phyloP scores from a whole-genome alignment of 108 stramenopile species.

The Nannochloropsis oceanica region DNA sequence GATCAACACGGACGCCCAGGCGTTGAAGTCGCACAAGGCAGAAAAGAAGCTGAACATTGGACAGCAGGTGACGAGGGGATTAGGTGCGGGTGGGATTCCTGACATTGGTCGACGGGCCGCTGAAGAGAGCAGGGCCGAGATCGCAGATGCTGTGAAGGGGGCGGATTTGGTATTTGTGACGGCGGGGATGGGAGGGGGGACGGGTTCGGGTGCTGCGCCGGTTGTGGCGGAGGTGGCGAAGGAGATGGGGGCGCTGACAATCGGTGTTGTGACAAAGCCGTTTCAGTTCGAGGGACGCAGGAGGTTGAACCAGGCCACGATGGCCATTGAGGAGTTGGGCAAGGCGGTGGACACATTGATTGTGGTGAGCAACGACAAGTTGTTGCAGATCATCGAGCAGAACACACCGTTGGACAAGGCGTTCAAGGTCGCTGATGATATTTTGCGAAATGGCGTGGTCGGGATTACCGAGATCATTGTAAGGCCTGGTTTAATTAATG shows the following conservation, averaged over 20 bases:
- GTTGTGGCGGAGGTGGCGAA: conserved; percentile 59
- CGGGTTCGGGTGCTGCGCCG: conserved; percentile 66
- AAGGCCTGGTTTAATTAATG: conserved; percentile 70
- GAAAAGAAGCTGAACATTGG: conserved; percentile 57
- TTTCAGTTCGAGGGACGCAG: conserved; percentile 77
- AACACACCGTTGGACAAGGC: conserved; percentile 70
- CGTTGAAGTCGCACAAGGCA: conserved; percentile 47
- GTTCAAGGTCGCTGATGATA: conserved; percentile 76
- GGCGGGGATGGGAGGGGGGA: conserved; percentile 72
- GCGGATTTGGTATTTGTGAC: conserved; percentile 74
- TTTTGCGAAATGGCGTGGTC: conserved; percentile 64
- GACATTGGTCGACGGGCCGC: conserved; percentile 62
- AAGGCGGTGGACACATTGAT: conserved; percentile 76
- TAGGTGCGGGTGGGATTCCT: conserved; percentile 74
- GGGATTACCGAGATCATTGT: conserved; percentile 83
- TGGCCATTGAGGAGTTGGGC: conserved; percentile 50
- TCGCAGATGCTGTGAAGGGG: conserved; percentile 52
- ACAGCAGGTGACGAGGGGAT: conserved; percentile 58
- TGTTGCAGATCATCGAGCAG: conserved; percentile 74
- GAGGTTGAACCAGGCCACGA: conserved; percentile 60
- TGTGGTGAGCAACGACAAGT: conserved; percentile 76
- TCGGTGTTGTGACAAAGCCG: conserved; percentile 70
- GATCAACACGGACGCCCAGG: conserved; percentile 77
- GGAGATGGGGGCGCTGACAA: conserved; percentile 57
- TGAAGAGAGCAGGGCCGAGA: conserved; percentile 57